phyloP scores from a whole-genome alignment of 2,329 filamentous ascomycete genomes.

The Hypoxylon rubiginosum region DNA sequence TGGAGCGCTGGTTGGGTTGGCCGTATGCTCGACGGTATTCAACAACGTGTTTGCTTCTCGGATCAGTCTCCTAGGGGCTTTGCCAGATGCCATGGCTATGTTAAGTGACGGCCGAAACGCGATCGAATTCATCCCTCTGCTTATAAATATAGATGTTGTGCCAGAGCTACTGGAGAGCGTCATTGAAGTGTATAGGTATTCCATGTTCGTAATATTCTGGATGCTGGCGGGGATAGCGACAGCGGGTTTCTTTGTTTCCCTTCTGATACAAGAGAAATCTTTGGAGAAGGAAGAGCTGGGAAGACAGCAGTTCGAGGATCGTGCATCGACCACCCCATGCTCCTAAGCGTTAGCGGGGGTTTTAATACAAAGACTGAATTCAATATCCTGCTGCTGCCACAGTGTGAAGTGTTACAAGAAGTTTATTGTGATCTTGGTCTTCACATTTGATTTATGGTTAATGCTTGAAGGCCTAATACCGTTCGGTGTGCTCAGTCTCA shows the following conservation, averaged over 20 bases:
- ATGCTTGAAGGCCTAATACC: too few relatives aligned
- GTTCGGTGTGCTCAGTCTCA: too few relatives aligned
- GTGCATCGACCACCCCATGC: too few relatives aligned
- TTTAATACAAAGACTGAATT: too few relatives aligned
- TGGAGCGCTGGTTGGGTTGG: slow-evolving; percentile 54
- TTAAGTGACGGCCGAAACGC: slow-evolving; percentile 33
- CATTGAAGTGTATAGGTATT: background rate
- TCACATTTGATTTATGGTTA: too few relatives aligned
- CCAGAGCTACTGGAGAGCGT: background rate
- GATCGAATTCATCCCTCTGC: slow-evolving; percentile 38
- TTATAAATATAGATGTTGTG: background rate
- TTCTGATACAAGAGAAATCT: background rate
- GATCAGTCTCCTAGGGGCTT: slow-evolving; percentile 27
- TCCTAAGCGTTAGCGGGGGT: too few relatives aligned
- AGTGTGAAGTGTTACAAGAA: too few relatives aligned
- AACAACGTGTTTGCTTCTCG: slow-evolving; percentile 47
- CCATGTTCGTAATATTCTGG: background rate
- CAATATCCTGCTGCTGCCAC: too few relatives aligned
- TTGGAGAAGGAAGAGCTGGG: background rate
- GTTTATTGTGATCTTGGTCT: too few relatives aligned
- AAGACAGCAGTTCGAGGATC: background rate
- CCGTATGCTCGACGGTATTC: slow-evolving; percentile 54
- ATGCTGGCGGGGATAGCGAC: background rate
- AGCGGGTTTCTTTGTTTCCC: background rate
- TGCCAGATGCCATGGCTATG: slow-evolving; percentile 29